Base-by-base conservation (phyloP, 2,329 filamentous ascomycete species). In the Colletotrichum plurivorum region DNA sequence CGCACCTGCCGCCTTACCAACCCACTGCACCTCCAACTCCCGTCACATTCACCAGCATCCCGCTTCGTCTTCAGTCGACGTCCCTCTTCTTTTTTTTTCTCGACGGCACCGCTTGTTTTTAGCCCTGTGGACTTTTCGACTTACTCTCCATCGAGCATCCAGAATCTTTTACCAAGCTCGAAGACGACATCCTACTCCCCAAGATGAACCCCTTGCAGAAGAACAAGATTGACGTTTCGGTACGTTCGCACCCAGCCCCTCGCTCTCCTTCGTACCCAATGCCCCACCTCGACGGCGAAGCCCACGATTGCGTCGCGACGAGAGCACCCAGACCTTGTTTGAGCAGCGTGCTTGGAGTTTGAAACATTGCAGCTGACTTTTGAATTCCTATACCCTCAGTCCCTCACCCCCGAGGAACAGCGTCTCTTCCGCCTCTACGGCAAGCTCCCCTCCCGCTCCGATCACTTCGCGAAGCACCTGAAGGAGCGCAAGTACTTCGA, bases 401-500 rank as follows among this genome's bases (percentile, higher is more conserved):
- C 94, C 74, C 89, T 99, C 83, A 93, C 93, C 63, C 92, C 95
- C 71, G 96, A 99, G 78, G 96, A 99, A 87, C 95, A 98, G 84
- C 93, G 94, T 72, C 92, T 98, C 78, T 96, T 98, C 88, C 93
- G 95, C 73, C 92, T 98, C 73, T 99, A 99, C 83, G 96, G 96
- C 84, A 98, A 98, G 85, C 92, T 98, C 70, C 96, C 96, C 73
- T 97, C 93, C 82, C 96, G 96, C 82, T 97, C 95, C 81, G 95
- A 98, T 82, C 89, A 98, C 77, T 92, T 98, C 76, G 94, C 97
- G 87, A 98, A 98, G 87, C 97, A 98, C 80, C 90, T 98, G 79
- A 98, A 98, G 89, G 96, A 98, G 82, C 95, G 96, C 86, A 99
- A 97, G 85, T 98, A 97, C 85, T 98, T 98, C 83, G 94, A 98